Conservation (phyloP, 345 rosid species). For the Streptanthus diversifolius region DNA sequence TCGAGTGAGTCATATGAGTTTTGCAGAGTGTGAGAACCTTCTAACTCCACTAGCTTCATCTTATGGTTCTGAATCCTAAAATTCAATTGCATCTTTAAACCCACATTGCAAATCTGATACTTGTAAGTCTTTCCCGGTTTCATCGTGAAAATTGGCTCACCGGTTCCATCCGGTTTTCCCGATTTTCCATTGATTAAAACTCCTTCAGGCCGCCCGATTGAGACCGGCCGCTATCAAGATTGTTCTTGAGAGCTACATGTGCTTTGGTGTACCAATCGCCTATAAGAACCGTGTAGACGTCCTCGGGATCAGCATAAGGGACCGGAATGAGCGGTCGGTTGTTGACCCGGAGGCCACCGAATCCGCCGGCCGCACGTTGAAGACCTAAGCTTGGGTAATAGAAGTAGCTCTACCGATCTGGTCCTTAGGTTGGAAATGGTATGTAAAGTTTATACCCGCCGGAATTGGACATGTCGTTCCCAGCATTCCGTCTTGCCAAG, state of each 20-base stretch:
- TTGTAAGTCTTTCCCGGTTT: conserved; percentile 62
- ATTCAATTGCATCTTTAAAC: conserved; percentile 59
- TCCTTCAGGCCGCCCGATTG: conserved; percentile 44
- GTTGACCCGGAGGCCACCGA: conserved; percentile 59
- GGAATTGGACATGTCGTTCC: conserved; percentile 86
- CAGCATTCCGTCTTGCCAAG: conserved; percentile 79
- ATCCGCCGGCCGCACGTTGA: conserved; percentile 87
- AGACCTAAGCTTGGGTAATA: conserved; percentile 79
- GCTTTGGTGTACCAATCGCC: conserved; percentile 77
- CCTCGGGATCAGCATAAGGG: conserved; percentile 67
- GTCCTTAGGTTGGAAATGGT: conserved; percentile 72
- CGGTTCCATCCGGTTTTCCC: conserved; percentile 32
- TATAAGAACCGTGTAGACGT: conserved; percentile 61
- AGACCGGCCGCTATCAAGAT: conserved; percentile 43
- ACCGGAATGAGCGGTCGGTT: conserved; percentile 79
- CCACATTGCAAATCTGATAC: conserved; percentile 76
- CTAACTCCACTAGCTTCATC: conserved; percentile 69
- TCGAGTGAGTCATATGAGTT: conserved; percentile 63
- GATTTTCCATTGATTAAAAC: conserved; percentile 49
- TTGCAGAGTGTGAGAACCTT: conserved; percentile 75
- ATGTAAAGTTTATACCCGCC: conserved; percentile 74
- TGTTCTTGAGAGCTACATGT: conserved; percentile 34
- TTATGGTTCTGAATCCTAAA: conserved; percentile 82
- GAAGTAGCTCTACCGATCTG: conserved; percentile 83
- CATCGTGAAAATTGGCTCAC: conserved; percentile 46